A percentile compares a stretch with the other conserved stretches of the same genome.
Evolutionary conservation across 129 eudicot species (phyloP).

Genomic region (Gnaphalium uliginosum): DNA sequence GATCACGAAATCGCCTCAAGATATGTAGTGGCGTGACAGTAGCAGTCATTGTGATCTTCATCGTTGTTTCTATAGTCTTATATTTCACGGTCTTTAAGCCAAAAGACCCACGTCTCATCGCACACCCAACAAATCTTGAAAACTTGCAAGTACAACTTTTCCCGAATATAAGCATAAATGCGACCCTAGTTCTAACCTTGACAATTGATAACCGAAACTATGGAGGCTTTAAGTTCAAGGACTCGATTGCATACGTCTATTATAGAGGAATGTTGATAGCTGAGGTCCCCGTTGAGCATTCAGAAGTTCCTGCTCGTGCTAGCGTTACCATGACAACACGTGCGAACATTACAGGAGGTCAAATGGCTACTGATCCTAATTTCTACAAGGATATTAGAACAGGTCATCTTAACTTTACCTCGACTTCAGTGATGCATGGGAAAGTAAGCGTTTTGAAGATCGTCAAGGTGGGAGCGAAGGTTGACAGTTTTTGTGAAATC

Average conservation of each 20-base stretch:
- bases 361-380: conserved; percentile 38
- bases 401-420: conserved; percentile 39
- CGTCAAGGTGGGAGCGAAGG: conserved; percentile 34
- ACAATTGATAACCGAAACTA: conserved; percentile 39
- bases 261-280: conserved; percentile 32
- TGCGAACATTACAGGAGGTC: conserved; percentile 38
- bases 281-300: conserved; percentile 31
- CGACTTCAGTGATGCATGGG: conserved; percentile 39
- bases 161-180: conserved; percentile 40
- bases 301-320: conserved; percentile 40
- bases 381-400: conserved; percentile 30
- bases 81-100: conserved; percentile 38
- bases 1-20: conserved; percentile 34
- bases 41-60: conserved; percentile 15
- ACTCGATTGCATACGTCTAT: conserved; percentile 35
- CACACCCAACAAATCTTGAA: conserved; percentile 45
- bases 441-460: conserved; percentile 35
- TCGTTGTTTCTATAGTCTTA: conserved; percentile 31
- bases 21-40: conserved; percentile 35
- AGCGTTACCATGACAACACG: conserved; percentile 21
- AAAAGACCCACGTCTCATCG: conserved; percentile 35
- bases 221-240: conserved; percentile 40
- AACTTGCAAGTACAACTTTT: conserved; percentile 34
- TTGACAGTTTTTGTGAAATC: conserved; percentile 30
- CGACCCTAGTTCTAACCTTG: conserved; percentile 35